phyloP scores from a whole-genome alignment of 2,329 filamentous ascomycete species.

The Sporothrix schenckii region DNA sequence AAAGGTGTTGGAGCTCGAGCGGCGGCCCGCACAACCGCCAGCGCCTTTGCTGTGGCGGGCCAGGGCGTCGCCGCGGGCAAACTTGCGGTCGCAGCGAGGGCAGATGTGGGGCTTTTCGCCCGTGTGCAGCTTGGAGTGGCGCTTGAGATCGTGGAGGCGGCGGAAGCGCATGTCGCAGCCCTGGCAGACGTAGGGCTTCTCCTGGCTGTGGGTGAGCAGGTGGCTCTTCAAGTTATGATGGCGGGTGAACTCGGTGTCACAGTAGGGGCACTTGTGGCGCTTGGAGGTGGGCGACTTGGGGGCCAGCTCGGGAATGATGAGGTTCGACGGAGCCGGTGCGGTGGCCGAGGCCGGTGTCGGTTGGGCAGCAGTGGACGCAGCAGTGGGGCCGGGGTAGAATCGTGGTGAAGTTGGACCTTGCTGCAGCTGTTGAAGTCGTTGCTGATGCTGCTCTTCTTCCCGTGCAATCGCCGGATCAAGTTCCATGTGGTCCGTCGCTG shows the following conservation, averaged over 20 bases:
- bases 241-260: slow-evolving; percentile 92
- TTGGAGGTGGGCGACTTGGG: slow-evolving; percentile 76
- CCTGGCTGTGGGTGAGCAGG: slow-evolving; percentile 94
- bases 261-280: slow-evolving; percentile 96
- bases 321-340: neutral
- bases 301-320: slow-evolving; percentile 45
- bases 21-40: slow-evolving; percentile 88
- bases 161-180: slow-evolving; percentile 93
- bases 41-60: slow-evolving; percentile 94
- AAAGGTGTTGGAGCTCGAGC: slow-evolving; percentile 83
- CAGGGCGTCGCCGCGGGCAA: slow-evolving; percentile 91
- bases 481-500: slow-evolving; percentile 18
- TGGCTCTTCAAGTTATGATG: slow-evolving; percentile 98
- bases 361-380: neutral
- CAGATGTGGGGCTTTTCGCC: slow-evolving; percentile 95
- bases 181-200: slow-evolving; percentile 93
- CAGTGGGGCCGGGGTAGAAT: neutral
- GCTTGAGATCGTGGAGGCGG: slow-evolving; percentile 89
- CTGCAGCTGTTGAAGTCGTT: slow-evolving; percentile 13
- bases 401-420: neutral
- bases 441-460: slow-evolving; percentile 25
- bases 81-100: slow-evolving; percentile 90
- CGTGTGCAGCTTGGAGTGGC: slow-evolving; percentile 94
- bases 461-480: slow-evolving; percentile 3
- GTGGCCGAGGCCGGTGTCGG: neutral